A percentile compares a stretch with the other conserved stretches of the same genome.
Evolutionary conservation across 1,284 basidiomycete genomes (phyloP).

Genomic region (Ganoderma meredithae): DNA sequence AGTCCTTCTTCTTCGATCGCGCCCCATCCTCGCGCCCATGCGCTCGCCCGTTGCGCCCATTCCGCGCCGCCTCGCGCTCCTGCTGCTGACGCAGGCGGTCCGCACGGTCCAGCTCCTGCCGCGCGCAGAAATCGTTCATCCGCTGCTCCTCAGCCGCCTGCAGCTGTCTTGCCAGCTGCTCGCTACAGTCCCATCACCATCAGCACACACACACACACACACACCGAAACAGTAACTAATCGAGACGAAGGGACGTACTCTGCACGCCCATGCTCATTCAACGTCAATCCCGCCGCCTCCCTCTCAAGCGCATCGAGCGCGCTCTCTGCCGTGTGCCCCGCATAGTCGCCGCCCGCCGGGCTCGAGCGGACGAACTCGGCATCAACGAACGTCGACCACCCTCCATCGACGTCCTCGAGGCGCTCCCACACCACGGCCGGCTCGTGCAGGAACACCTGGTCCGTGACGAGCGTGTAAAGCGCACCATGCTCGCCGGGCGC

Average conservation of each 20-base stretch:
- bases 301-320: constrained; percentile 48
- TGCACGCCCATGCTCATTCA: constrained; percentile 58
- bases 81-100: constrained; percentile 41
- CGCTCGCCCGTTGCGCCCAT: background rate
- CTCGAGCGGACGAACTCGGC: constrained; percentile 65
- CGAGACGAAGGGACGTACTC: no score
- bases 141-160: constrained; percentile 77
- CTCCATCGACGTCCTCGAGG: constrained; percentile 86
- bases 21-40: background rate
- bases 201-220: background rate
- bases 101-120: constrained; percentile 44
- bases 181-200: constrained; percentile 45
- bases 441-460: constrained; percentile 81
- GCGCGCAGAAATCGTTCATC: constrained; percentile 50
- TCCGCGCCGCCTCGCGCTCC: constrained; percentile 33
- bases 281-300: constrained; percentile 39
- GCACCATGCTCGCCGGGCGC: constrained; percentile 49
- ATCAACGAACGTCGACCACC: constrained; percentile 79
- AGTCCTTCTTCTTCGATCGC: constrained; percentile 59
- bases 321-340: constrained; percentile 74
- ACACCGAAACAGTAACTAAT: constrained; percentile 4
- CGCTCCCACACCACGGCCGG: constrained; percentile 88
- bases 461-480: constrained; percentile 85
- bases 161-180: constrained; percentile 70
- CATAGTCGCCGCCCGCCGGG: constrained; percentile 82